phyloP scores from a whole-genome alignment of 2,329 filamentous ascomycete species.

The Beauveria australis region DNA sequence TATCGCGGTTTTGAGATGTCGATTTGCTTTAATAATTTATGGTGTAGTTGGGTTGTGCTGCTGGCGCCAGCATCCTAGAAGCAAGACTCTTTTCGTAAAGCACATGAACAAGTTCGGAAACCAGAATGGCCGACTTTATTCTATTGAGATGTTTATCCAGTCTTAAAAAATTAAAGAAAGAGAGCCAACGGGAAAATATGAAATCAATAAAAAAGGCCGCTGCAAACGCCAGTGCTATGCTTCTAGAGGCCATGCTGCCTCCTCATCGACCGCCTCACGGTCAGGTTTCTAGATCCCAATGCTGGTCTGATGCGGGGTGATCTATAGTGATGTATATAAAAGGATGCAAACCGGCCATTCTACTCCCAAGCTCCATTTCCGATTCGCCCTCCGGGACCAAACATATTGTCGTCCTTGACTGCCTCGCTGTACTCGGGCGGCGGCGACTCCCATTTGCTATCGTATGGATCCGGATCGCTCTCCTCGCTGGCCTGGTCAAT shows the following conservation, averaged over 20 bases:
- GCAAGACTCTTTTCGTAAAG: too few relatives aligned
- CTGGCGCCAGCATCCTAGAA: too few relatives aligned
- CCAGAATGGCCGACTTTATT: background rate
- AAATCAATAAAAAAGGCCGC: background rate
- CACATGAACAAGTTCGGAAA: background rate
- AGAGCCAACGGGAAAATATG: background rate
- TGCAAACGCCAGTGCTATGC: conserved; percentile 5
- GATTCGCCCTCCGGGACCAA: conserved; percentile 4
- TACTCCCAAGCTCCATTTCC: conserved; percentile 9
- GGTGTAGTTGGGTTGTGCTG: too few relatives aligned
- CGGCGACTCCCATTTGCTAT: conserved; percentile 14
- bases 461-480: conserved; percentile 25
- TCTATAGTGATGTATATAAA: background rate
- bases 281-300: background rate
- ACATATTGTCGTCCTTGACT: conserved; percentile 8
- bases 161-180: background rate
- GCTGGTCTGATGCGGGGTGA: background rate
- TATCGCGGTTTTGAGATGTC: too few relatives aligned
- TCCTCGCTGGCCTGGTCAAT: conserved; percentile 24
- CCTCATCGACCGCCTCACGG: background rate
- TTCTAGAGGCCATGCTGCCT: background rate
- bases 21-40: too few relatives aligned
- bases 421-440: conserved; percentile 11
- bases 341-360: background rate
- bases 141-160: background rate